Base-by-base conservation (phyloP, 2,329 filamentous ascomycete species). In the Pseudocercospora macadamiae region DNA sequence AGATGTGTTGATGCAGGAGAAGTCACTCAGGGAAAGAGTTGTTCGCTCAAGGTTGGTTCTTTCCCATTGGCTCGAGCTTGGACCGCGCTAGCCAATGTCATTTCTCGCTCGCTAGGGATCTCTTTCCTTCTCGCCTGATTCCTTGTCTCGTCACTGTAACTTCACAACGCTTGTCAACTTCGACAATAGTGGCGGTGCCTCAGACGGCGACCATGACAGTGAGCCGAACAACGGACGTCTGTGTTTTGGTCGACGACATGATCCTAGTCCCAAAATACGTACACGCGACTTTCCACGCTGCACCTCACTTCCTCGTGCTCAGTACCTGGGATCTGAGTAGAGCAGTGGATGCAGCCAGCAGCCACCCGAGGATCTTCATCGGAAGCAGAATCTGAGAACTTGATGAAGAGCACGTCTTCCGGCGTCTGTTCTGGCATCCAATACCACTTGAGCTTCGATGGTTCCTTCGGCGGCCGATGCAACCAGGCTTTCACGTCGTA, bases 381-480 rank as follows among this genome's bases (percentile, higher is more conserved):
- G 16, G 37, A 4, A 7, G 10, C 32, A 16, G 37, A 10, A 7
- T 42, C 37, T 18, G n/a, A 6, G 3, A 42, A n/a, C 4, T 42
- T 21, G 2, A 42, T 2, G 16, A 10, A 4, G 3, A 21, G 18
- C 9, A 42, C 16, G 10, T 82, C 85, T 63, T 86, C 82, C 70
- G 87, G 28, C 78, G 70, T 88, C 85, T 62, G 61, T 18, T 63
- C 57, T 53, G 62, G 62, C 51, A 45, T 54, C 18, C 26, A 28
- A 10, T 45, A 19, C 39, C 52, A 54, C 16, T 71, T 88, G 88
- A 9, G n/a, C 37, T 9, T 42, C 37, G 37, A 21, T 18, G n/a
- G 37, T 10, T 7, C 18, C 10, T 42, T 36, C 3, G 32, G 37
- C n/a, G n/a, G 37, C 28, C 28, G 6, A 12, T 32, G 28, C 12